These are phyloP conservation scores for Cerioporus squamosus DNA, from an alignment of 1,284 basidiomycete genomes.

Conservation along the genomic window DNA sequence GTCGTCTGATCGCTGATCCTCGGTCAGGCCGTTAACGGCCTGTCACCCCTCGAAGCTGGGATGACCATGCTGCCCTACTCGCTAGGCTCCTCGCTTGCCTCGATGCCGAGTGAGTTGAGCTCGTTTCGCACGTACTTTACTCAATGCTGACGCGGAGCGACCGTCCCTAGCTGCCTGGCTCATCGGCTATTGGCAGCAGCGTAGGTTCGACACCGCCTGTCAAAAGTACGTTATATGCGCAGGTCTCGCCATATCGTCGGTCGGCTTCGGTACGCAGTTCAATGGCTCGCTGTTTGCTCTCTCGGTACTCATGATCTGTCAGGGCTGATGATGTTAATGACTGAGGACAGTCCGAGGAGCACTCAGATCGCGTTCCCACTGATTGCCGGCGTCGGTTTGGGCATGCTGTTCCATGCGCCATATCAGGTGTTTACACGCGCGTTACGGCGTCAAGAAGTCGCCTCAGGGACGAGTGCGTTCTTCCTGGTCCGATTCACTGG, in stretches of 20 bases:
- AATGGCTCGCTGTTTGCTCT: conserved; percentile 11
- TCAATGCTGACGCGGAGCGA: conserved; percentile 8
- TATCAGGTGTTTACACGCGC: conserved; percentile 76
- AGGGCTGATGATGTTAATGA: conserved; percentile 70
- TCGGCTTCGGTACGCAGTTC: conserved; percentile 69
- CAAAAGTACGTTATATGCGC: conserved; percentile 65
- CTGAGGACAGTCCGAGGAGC: conserved; percentile 49
- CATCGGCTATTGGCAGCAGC: conserved; percentile 64
- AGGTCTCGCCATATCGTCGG: conserved; percentile 64
- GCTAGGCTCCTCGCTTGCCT: conserved; percentile 77
- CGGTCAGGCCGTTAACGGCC: conserved; percentile 64
- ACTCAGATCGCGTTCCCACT: conserved; percentile 62
- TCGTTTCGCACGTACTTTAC: conserved; percentile 15
- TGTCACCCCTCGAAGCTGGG: conserved; percentile 69
- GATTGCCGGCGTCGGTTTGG: conserved; percentile 75
- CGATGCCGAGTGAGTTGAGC: conserved; percentile 56
- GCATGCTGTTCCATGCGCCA: conserved; percentile 82
- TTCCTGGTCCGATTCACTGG: conserved; percentile 85
- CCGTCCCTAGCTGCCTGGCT: conserved; percentile 62
- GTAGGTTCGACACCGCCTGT: conserved; percentile 58
- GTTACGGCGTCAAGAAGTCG: conserved; percentile 64
- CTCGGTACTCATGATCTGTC: conserved; percentile 12
- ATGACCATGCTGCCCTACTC: conserved; percentile 79
- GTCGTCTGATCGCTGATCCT: conserved; percentile 18
- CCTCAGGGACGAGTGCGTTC: conserved; percentile 81